Base-by-base conservation (phyloP, 768 basidiomycete genomes). In the Rhodotorula sphaerocarpa region DNA sequence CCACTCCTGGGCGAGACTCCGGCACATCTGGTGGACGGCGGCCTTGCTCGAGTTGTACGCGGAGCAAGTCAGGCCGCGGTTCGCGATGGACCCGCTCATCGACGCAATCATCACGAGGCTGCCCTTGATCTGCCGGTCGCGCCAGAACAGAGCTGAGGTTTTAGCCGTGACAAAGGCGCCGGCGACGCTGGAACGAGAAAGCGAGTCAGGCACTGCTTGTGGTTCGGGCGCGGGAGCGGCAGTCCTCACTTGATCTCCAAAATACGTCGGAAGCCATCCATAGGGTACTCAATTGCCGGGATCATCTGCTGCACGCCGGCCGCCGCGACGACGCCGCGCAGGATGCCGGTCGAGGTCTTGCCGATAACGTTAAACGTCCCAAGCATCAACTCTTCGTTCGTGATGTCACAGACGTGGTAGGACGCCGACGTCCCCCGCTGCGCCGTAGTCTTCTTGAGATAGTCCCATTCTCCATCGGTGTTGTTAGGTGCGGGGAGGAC, bases 11-110 rank as follows among this genome's bases (percentile, higher is more conserved):
- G 47, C 47, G 30, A 48, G 12, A 27, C 47, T 48, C 12, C 47
- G 47, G 47, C 47, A 48, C 47, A 48, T 48, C 47, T 48, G 47
- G 30, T 48, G 47, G 30, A 48, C 47, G 14, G 47, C 47, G 2
- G 47, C 47, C 47, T 48, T 48, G 11, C 28, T 31, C 4, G 47
- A 28, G 47, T 48, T 48, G 47, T 48, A 48, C 18, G 47, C 47
- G 16, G 47, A 31, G 47, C 47, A 48, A 27, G 47, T 48, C 30
- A 48, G 18, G 30, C 47, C 20, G 30, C 47, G 47, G 47, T 48
- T 48, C 3, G 47, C 47, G 47, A 48, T 48, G 16, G 7, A 12
- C 18, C 47, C 47, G 9, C 28, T 31, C 47, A 48, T 48, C 18
- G 47, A 48, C 14, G 47, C 47, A 30, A 48, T 48, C 27, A 48